Evolutionary conservation across 352 stramenopile species (phyloP), one percentile per base, ranked within the genome.

Genomic region (Globisporangium paddicum): DNA sequence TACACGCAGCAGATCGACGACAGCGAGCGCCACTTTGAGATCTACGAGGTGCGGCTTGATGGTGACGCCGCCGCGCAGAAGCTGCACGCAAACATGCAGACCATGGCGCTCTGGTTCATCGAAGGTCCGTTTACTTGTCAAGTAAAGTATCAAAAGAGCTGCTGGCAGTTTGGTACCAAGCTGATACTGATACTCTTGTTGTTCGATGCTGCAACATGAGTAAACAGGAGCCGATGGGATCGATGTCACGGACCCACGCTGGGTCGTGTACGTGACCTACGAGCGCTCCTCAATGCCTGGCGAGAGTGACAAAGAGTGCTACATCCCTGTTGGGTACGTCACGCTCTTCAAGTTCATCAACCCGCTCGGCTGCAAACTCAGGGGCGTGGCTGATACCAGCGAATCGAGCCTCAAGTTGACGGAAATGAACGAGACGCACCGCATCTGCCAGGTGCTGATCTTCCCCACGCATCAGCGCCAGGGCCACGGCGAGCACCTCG

Each of bases 341-440:
- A 95, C 82, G 8, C 58, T 95, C 11, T 95, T 95, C 58, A 91
- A 84, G 58, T 95, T 95, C 64, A 75, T 62, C 51, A 92, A 90
- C 51, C 86, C 86, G 13, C 64, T 92, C 3, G 73, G 81, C 16
- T 76, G 80, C 50, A 89, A 89, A 30, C 60, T 58, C 26, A 16
- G 47, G 28, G 6, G 28, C 21, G 59, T 23, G 5, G 23, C 32
- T 23, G 21, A 14, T 9, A 32, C 10, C 45, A 52, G 18, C 16
- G 16, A 44, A 34, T 13, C 9, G 6, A 57, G 14, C 23, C 19
- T 14, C 32, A 58, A 66, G 26, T 53, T 65, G 38, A 55, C 58
- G 16, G 60, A 64, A 21, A 75, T 81, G 55, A 86, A 84, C 23
- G 75, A 92, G 58, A 90, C 79, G 16, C 83, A 87, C 45, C 81